Evolutionary conservation across 306 rosid species (phyloP).

Genomic region (Citrullus mucosospermus): DNA sequence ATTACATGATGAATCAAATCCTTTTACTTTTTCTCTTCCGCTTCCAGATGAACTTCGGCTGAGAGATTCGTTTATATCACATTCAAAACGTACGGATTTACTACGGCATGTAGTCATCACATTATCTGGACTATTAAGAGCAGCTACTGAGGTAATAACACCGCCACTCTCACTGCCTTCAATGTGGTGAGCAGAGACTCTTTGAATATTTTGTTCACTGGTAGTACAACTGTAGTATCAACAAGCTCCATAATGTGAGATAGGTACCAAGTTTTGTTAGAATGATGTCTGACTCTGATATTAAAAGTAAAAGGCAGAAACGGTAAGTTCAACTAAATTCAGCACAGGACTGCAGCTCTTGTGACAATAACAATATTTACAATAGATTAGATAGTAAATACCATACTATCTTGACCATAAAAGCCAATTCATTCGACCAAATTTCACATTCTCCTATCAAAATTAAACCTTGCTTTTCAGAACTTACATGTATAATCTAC

Average conservation of each 20-base stretch:
- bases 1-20: slow-evolving; percentile 26
- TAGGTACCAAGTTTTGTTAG: background rate
- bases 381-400: background rate
- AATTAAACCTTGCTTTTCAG: background rate
- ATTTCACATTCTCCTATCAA: background rate
- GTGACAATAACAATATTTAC: background rate
- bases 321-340: background rate
- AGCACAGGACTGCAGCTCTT: background rate
- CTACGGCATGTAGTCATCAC: slow-evolving; percentile 25
- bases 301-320: background rate
- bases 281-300: background rate
- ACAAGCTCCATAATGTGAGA: background rate
- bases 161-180: slow-evolving; percentile 16
- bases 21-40: slow-evolving; percentile 22
- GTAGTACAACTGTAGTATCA: slow-evolving; percentile 21
- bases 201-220: slow-evolving; percentile 10
- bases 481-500: background rate
- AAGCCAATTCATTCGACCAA: background rate
- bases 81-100: slow-evolving; percentile 74
- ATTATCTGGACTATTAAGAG: slow-evolving; percentile 19
- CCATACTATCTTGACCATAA: background rate
- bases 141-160: background rate
- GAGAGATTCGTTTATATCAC: slow-evolving; percentile 32
- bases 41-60: slow-evolving; percentile 35
- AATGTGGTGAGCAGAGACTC: slow-evolving; percentile 11